These are phyloP conservation scores for Vigna angularis DNA, from an alignment of 306 rosid species.

Conservation along the genomic window DNA sequence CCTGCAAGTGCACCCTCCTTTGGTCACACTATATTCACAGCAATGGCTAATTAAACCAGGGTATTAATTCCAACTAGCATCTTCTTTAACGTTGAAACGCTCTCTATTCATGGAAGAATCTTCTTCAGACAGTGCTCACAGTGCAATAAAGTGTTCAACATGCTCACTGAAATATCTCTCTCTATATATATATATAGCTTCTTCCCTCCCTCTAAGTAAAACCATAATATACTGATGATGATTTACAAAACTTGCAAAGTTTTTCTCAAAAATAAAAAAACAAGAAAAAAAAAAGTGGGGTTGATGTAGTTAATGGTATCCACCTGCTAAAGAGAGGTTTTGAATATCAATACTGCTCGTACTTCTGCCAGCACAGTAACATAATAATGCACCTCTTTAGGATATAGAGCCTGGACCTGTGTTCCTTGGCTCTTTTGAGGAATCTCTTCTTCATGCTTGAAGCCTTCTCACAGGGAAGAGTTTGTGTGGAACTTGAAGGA, in stretches of 20 bases:
- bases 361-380: conserved; percentile 67
- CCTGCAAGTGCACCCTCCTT: conserved; percentile 36
- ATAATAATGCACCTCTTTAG: conserved; percentile 63
- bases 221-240: neutral
- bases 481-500: conserved; percentile 42
- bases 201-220: neutral
- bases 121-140: conserved; percentile 27
- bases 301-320: conserved; percentile 39
- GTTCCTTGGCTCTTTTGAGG: conserved; percentile 55
- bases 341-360: conserved; percentile 47
- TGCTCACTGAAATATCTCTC: conserved; percentile 16
- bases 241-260: neutral
- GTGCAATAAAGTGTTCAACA: conserved; percentile 40
- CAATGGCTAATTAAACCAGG: conserved; percentile 22
- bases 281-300: neutral
- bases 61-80: conserved; percentile 31
- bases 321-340: conserved; percentile 24
- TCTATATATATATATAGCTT: neutral
- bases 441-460: conserved; percentile 60
- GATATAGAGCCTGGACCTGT: conserved; percentile 62
- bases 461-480: conserved; percentile 6
- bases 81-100: conserved; percentile 30
- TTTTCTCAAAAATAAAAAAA: conserved; percentile 21
- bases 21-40: neutral
- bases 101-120: conserved; percentile 36